Evolutionary conservation across 352 stramenopile genomes (phyloP).

Genomic region (Globisporangium megalacanthum): DNA sequence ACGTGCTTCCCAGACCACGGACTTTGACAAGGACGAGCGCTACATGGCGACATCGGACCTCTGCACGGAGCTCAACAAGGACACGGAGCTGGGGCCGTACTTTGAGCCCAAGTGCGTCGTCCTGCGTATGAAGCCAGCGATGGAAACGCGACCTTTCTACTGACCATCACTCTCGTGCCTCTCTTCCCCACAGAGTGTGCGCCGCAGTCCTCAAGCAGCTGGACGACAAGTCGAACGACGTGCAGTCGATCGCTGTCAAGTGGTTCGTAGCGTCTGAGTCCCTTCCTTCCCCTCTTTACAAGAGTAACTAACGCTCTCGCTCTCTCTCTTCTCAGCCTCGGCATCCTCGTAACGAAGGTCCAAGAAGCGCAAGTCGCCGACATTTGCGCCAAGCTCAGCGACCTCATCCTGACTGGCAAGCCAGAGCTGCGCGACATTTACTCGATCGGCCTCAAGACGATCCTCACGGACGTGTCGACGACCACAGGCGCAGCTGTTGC

Average conservation of each 20-base stretch:
- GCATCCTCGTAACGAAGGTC: conserved; percentile 96
- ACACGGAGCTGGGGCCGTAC: conserved; percentile 82
- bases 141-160: neutral
- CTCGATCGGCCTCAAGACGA: conserved; percentile 97
- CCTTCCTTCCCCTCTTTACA: neutral
- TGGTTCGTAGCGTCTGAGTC: conserved; percentile 28
- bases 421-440: conserved; percentile 98
- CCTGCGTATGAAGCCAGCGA: too few relatives aligned
- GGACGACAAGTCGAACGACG: conserved; percentile 98
- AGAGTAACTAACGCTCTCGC: neutral
- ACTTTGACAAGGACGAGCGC: conserved; percentile 97
- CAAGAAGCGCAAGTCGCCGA: conserved; percentile 93
- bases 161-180: neutral
- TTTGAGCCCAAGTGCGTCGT: conserved; percentile 76
- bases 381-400: conserved; percentile 96
- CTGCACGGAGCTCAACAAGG: conserved; percentile 94
- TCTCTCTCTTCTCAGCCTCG: conserved; percentile 31
- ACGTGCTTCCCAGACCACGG: conserved; percentile 57
- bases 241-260: conserved; percentile 93
- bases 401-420: conserved; percentile 96
- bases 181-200: conserved; percentile 78
- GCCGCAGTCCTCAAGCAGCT: conserved; percentile 94
- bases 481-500: conserved; percentile 86
- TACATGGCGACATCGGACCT: conserved; percentile 99
- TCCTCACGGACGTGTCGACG: conserved; percentile 92